Evolutionary conservation across 768 basidiomycete genomes (phyloP), one percentile per base, ranked within the genome.

Genomic region (Kwoniella dejecticola): DNA sequence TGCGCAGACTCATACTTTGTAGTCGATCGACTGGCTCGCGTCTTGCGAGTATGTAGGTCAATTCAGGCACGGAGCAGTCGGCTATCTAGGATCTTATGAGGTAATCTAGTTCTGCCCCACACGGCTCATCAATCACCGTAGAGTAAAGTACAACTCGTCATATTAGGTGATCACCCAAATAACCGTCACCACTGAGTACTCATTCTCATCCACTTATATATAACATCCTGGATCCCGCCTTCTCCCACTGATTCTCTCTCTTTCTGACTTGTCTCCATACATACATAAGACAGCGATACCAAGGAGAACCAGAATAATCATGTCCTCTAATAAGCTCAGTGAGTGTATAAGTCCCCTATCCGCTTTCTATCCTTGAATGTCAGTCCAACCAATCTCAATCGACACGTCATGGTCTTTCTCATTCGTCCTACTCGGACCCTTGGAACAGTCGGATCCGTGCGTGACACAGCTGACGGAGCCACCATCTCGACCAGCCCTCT

Each of bases 401-500:
- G n/a, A 38, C 36, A 38, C 36, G 8, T 38, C 8, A 38, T 8
- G 36, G n/a, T n/a, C 36, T 38, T 38, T 17, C 36, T 8, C 17
- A 38, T 38, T 38, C 8, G 36, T 8, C 17, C 8, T 38, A 17
- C 3, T 48, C 46, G 7, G 24, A 13, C 11, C 46, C 46, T 12
- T 23, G 13, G 23, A 29, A n/a, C 26, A 24, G 24, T 13, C 17
- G 8, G 12, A 48, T 5, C 6, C n/a, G 7, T 11, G 24, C 24
- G 4, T 48, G 46, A 48, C 17, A 2, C 24, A 45, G n/a, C 21
- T 4, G n/a, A 24, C 24, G 15, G n/a, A 36, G 15, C 7, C 33
- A 36, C 33, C 33, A 36, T 23, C 29, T 21, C 13, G n/a, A 55
- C n/a, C n/a, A 75, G 73, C 63, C 27, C 62, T 75, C 15, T 75